Evolutionary conservation across 176 grass and related monocot genomes (phyloP).

Genomic region (Oryza longistaminata): DNA sequence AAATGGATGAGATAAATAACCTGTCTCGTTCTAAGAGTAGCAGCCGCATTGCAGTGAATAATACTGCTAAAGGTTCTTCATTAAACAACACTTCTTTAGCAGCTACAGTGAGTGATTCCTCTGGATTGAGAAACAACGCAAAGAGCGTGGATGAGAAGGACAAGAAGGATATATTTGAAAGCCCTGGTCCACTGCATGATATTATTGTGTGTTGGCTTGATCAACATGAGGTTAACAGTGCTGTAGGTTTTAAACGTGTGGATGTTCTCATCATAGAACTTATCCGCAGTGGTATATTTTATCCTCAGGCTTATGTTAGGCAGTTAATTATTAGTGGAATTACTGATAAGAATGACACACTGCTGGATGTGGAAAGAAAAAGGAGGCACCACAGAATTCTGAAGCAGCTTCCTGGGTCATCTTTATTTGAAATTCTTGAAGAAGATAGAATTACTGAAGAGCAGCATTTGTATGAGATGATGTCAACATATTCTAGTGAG

Average conservation of each 20-base stretch:
- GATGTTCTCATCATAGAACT: conserved; percentile 83
- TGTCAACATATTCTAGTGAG: conserved; percentile 81
- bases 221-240: conserved; percentile 83
- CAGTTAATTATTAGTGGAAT: conserved; percentile 97
- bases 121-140: conserved; percentile 41
- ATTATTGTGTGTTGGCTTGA: conserved; percentile 98
- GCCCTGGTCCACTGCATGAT: conserved; percentile 95
- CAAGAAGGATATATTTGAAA: conserved; percentile 70
- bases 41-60: conserved; percentile 42
- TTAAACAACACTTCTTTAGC: conserved; percentile 47
- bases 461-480: conserved; percentile 60
- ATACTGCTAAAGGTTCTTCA: conserved; percentile 53
- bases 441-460: conserved; percentile 62
- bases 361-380: conserved; percentile 76
- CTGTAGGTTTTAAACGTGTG: conserved; percentile 71
- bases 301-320: conserved; percentile 92
- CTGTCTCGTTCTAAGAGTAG: conserved; percentile 60
- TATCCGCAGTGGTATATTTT: conserved; percentile 81
- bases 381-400: conserved; percentile 81
- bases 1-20: conserved; percentile 80
- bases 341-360: conserved; percentile 64
- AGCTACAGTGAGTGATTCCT: conserved; percentile 34
- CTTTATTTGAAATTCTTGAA: conserved; percentile 78
- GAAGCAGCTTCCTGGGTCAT: conserved; percentile 83
- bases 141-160: conserved; percentile 65